Evolutionary conservation across 352 stramenopile genomes (phyloP).

Genomic region (Phytophthora capsici): DNA sequence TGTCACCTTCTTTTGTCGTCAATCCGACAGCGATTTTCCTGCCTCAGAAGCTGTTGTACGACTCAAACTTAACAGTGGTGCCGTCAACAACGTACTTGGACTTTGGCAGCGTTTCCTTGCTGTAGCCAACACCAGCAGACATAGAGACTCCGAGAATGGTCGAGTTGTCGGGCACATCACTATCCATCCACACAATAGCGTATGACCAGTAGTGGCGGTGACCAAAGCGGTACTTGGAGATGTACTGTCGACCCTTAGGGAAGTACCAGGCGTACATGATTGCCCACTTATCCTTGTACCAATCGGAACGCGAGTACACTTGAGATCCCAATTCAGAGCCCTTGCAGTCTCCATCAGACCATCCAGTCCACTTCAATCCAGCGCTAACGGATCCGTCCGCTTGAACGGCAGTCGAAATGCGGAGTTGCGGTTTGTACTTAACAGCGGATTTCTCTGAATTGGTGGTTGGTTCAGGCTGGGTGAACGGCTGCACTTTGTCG

Average conservation of each 20-base stretch:
- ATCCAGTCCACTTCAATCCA: conserved; percentile 13
- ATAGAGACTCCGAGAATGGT: too few species aligned
- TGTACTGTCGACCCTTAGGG: too few species aligned
- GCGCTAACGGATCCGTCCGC: conserved; percentile 5
- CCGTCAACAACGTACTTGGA: conserved; percentile 16
- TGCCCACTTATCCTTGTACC: too few species aligned
- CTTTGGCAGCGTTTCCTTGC: conserved; percentile 10
- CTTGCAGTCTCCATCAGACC: conserved; percentile 25
- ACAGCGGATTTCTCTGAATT: conserved; percentile 15
- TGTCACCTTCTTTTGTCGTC: background rate
- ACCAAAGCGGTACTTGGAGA: too few species aligned
- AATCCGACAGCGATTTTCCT: background rate
- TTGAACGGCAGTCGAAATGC: conserved; percentile 10
- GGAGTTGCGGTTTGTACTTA: conserved; percentile 18
- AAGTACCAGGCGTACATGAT: too few species aligned
- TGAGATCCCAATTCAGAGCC: conserved; percentile 23
- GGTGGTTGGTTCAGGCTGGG: too few species aligned
- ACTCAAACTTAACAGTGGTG: conserved; percentile 12
- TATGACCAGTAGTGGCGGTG: too few species aligned
- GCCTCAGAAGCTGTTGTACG: background rate
- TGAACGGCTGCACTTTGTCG: conserved; percentile 13
- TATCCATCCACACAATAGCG: too few species aligned
- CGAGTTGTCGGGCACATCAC: too few species aligned
- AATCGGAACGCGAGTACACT: conserved; percentile 37
- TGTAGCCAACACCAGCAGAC: background rate